A percentile compares a stretch with the other conserved stretches of the same genome.
Conservation (phyloP, 257 asterid genomes). For the Galeopsis tetrahit region DNA sequence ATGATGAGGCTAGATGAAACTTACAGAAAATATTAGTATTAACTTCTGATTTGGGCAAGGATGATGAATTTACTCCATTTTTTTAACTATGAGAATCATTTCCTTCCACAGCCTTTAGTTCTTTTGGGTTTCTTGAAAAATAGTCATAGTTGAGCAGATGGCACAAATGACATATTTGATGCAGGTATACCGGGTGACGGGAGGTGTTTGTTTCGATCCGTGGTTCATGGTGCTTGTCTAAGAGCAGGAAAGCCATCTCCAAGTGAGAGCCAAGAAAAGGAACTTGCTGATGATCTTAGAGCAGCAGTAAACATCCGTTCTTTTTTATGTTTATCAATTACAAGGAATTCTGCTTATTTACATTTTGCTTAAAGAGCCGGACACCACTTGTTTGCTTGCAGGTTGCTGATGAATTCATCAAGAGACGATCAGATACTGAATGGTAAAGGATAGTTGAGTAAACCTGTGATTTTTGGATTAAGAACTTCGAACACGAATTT, state of each 20-base stretch:
- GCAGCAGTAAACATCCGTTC: constrained; percentile 43
- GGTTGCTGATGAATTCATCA: constrained; percentile 77
- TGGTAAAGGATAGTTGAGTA: constrained; percentile 45
- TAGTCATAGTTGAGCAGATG: constrained; percentile 4
- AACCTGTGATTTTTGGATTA: not conserved
- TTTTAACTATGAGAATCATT: constrained; percentile 7
- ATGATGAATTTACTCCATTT: not conserved
- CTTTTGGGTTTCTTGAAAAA: not conserved
- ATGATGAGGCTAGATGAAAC: constrained; percentile 8
- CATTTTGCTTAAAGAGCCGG: constrained; percentile 13
- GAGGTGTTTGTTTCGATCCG: constrained; percentile 79
- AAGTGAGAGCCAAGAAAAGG: constrained; percentile 54
- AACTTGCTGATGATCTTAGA: constrained; percentile 80
- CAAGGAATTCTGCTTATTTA: constrained; percentile 21
- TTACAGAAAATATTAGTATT: not conserved
- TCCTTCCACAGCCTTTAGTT: not conserved
- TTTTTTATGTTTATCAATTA: constrained; percentile 8
- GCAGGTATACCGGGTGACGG: constrained; percentile 81
- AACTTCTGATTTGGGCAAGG: not conserved
- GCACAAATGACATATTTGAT: constrained; percentile 19
- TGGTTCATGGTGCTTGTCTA: constrained; percentile 69
- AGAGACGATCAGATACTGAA: constrained; percentile 67
- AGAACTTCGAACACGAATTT: not conserved
- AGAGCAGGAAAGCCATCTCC: constrained; percentile 69
- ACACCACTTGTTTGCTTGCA: constrained; percentile 35